Evolutionary conservation across 345 rosid species (phyloP), one percentile per base, ranked within the genome.

Genomic region (Populus deltoides): DNA sequence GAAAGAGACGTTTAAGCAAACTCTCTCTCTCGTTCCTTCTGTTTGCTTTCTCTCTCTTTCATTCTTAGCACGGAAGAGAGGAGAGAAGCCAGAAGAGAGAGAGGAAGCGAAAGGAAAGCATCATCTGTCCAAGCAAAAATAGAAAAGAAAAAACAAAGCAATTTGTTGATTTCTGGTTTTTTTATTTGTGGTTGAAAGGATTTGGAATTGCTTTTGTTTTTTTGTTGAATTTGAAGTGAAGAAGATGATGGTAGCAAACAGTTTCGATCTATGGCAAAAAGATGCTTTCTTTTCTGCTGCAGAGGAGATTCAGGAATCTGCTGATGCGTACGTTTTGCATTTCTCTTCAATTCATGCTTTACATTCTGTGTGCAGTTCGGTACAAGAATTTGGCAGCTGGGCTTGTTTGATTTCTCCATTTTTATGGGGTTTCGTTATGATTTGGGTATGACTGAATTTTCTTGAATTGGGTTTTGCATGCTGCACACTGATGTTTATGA

Each of bases 231-330:
- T 43, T 45, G 74, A 33, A 33, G 11, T 67, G 25, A 20, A 59
- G 67, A 90, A 86, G 90, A 94, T 94, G 98, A 83, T 94, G 96
- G 90, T 91, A 35, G 94, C 89, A 10, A 94, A 88, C 70, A 90
- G 89, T 81, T 94, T 94, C 83, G 96, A 92, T 82, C 77, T 92
- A 57, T 94, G 96, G 98, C 91, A 88, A 83, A 92, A 91, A 70
- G 98, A 94, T 76, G 84, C 88, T 61, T 92, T 94, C 84, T 94
- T 92, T 85, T 86, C 95, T 59, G 97, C 96, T 0, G 98, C 98
- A n/a, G 98, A 94, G 81, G 97, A 92, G 87, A 94, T 94, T 73
- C 98, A 94, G 81, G 91, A 91, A 79, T 94, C 98, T 70, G 88
- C 97, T 35, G 98, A 94, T 80, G 77, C 84, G 97, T 94, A 87